Evolutionary conservation across 768 basidiomycete genomes (phyloP), one percentile per base, ranked within the genome.

Genomic region (Boletus barrowsii): DNA sequence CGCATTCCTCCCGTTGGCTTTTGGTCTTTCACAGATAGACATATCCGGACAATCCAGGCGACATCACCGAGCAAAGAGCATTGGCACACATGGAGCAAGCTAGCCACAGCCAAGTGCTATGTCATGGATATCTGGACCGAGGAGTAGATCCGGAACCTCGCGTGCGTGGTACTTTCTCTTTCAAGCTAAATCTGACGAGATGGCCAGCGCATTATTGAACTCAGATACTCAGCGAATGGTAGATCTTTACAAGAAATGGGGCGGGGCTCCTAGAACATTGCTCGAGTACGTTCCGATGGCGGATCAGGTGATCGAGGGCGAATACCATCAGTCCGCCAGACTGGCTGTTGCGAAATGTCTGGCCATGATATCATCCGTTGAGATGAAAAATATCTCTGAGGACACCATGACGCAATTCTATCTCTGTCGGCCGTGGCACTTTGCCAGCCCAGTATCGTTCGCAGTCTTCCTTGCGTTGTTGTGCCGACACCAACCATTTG

Each of bases 61-160:
- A 52, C 50, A 3, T 10, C 29, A 7, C 47, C 49, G 10, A 14
- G 26, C 11, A 1, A 9, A 10, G 8, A 15, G 0, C 44, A 22
- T 2, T 54, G 49, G 49, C 42, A 40, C 8, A n/a, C 35, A 17
- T 58, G 56, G 56, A 58, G 35, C 8, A 51, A 43, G 13, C 26
- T 40, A 2, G 15, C 2, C 4, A 10, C 13, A 0, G 47, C 51
- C 0, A 1, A 22, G 11, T 20, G 37, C 18, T 54, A 53, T 13
- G 15, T 53, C 0, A 57, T 50, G 48, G 35, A 54, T 13, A 20
- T 57, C 9, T 58, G 53, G 53, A 29, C 49, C 3, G 24, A 33
- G 10, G 4, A 49, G 7, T 54, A 56, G 22, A 30, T 55, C 7
- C 3, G 1, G 8, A 8, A 35, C 2, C 54, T 53, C 3, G 43